Conservation (phyloP, 306 rosid genomes). For the Prunus davidiana region DNA sequence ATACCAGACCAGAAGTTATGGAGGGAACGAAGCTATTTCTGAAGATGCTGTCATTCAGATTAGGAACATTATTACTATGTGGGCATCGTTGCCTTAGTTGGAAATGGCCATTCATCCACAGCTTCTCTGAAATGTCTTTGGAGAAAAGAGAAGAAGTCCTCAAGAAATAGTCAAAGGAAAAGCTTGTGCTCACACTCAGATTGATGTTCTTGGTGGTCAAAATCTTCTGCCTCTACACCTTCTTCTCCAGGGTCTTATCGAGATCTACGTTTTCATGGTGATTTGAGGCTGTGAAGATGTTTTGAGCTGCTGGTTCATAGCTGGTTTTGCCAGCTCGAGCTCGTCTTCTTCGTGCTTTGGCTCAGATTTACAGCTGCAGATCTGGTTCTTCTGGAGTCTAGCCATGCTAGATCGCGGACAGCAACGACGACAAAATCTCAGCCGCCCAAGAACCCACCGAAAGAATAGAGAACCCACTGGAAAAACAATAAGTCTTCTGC, state of each 20-base stretch:
- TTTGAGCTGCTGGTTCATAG: no score
- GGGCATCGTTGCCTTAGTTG: constrained; percentile 52
- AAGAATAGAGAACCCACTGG: no score
- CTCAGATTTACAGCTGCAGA: no score
- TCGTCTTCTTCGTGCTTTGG: no score
- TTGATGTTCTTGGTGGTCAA: constrained; percentile 53
- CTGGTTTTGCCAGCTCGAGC: no score
- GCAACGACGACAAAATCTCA: no score
- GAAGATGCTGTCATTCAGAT: constrained; percentile 53
- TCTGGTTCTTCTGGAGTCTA: no score
- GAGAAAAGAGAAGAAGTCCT: constrained; percentile 71
- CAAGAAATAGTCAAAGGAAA: constrained; percentile 58
- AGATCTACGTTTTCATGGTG: no score
- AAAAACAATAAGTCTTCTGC: no score
- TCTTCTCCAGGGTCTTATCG: constrained; percentile 59
- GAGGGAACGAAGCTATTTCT: constrained; percentile 41
- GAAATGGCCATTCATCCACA: constrained; percentile 75
- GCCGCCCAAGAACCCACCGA: no score
- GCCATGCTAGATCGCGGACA: no score
- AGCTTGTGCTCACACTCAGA: constrained; percentile 41
- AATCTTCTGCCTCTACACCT: constrained; percentile 58
- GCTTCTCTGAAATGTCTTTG: constrained; percentile 66
- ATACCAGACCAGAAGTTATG: constrained; percentile 61
- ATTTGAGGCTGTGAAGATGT: no score
- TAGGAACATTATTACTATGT: constrained; percentile 72